Evolutionary conservation across 2,329 filamentous ascomycete genomes (phyloP), one percentile per base, ranked within the genome.

Genomic region (Colletotrichum sp.): DNA sequence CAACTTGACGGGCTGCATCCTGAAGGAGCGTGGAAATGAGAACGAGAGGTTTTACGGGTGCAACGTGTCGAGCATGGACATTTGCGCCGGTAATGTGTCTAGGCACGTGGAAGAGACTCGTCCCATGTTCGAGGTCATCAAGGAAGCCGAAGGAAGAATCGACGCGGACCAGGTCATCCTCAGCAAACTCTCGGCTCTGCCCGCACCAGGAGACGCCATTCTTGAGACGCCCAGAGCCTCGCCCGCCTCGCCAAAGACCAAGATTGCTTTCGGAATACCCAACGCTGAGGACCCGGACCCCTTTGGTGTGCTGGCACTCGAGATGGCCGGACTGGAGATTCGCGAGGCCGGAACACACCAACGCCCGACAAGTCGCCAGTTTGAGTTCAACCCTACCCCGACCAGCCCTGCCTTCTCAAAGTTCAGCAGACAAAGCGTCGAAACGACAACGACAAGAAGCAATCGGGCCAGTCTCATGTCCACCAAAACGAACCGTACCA

Each of bases 291-390:
- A 99, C 80, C 96, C 96, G 0, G 96, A 99, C 83, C 96, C 96
- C 1, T 99, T 95, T 81, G 96, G 96, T 28, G 94, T 98, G 30
- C 90, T 96, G 78, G 96, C 96, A 9, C 87, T 99, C n/a, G 95
- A 98, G 82, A 93, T 95, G 87, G 95, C 96, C 76, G 96, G 96
- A 4, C 87, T 98, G 72, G 95, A 96, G 80, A 97, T 99, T 79
- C 92, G 95, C 69, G 96, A 98, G 86, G 96, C 96, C n/a, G 96
- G 95, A 39, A 94, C 93, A 4, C 91, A 92, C 66, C 88, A 91
- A 70, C 89, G 95, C 71, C 95, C 96, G 4, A 89, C 91, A 28
- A 95, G 93, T 86, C 95, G 93, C 74, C 92, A 94, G 79, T 98
- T 98, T 83, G 95, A 96, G 81, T 97, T 95, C 84, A 92, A 92